Evolutionary conservation across 2,329 filamentous ascomycete genomes (phyloP).

Genomic region (Cucurbitaria berberidis): DNA sequence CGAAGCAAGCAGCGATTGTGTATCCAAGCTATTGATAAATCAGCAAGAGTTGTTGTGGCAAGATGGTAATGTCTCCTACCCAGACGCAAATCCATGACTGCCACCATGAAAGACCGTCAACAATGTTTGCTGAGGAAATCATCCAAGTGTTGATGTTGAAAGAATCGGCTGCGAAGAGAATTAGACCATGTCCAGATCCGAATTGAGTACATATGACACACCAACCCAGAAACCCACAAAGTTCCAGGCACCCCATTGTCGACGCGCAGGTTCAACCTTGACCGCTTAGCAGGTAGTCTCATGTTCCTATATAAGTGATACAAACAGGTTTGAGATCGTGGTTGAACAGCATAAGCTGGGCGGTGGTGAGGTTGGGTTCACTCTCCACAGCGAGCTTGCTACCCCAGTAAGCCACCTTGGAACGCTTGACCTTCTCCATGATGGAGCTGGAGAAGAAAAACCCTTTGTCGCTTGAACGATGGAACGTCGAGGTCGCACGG

Average conservation of each 20-base stretch:
- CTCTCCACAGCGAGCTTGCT: slow-evolving; percentile 73
- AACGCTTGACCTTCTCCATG: slow-evolving; percentile 52
- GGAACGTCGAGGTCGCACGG: slow-evolving; percentile 17
- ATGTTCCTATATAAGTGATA: background rate
- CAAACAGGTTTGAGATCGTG: slow-evolving; percentile 70
- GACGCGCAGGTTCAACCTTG: slow-evolving; percentile 73
- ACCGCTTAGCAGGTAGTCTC: slow-evolving; percentile 8
- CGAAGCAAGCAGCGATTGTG: slow-evolving; percentile 73
- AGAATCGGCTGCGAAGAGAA: slow-evolving; percentile 45
- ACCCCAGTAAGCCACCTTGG: slow-evolving; percentile 48
- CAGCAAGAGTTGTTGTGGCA: background rate
- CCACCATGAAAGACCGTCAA: slow-evolving; percentile 84
- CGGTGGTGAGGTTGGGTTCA: slow-evolving; percentile 77
- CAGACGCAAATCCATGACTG: slow-evolving; percentile 80
- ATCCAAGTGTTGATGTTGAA: slow-evolving; percentile 80
- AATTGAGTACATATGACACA: slow-evolving; percentile 18
- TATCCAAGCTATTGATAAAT: slow-evolving; percentile 66
- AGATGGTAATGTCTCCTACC: slow-evolving; percentile 41
- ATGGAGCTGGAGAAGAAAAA: slow-evolving; percentile 14
- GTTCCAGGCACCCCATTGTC: slow-evolving; percentile 86
- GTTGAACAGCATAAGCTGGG: slow-evolving; percentile 88
- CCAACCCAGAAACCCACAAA: slow-evolving; percentile 87
- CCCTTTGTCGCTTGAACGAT: slow-evolving; percentile 24
- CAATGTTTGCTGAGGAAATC: slow-evolving; percentile 85
- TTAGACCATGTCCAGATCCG: slow-evolving; percentile 12